Percentiles rank a stretch among this genome's conserved stretches.
Conservation (phyloP, 257 asterid species). For the Nicotiana noctiflora region DNA sequence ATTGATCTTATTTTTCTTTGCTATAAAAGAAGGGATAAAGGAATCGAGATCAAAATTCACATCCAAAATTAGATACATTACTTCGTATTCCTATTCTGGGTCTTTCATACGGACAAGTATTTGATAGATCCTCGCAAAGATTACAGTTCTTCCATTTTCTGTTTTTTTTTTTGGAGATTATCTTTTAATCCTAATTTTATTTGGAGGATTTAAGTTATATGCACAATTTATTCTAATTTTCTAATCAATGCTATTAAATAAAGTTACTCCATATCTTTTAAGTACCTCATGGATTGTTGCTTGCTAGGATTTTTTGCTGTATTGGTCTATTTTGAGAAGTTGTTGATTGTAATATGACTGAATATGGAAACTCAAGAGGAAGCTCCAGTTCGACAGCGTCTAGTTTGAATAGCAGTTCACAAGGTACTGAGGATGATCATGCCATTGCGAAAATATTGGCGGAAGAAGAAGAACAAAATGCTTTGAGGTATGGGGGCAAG, state of each 20-base stretch:
- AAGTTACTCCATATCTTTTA: too few relatives aligned
- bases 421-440: conserved; percentile 89
- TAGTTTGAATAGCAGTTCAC: conserved; percentile 69
- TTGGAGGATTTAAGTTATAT: too few relatives aligned
- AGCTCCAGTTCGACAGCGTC: conserved; percentile 58
- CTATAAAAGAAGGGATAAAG: background rate
- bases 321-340: background rate
- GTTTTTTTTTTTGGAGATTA: background rate
- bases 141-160: background rate
- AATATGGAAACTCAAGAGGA: conserved; percentile 34
- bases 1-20: background rate
- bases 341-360: conserved; percentile 27
- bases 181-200: background rate
- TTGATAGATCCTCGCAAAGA: background rate
- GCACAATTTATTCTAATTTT: too few relatives aligned
- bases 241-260: too few relatives aligned
- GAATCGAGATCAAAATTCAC: background rate
- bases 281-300: background rate
- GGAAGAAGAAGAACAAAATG: conserved; percentile 46
- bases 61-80: background rate
- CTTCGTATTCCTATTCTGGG: background rate
- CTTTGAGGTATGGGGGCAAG: conserved; percentile 28
- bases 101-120: background rate
- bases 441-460: conserved; percentile 74
- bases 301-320: background rate